Evolutionary conservation across 257 asterid genomes (phyloP), one percentile per base, ranked within the genome.

Genomic region (Thymus quinquecostatus): DNA sequence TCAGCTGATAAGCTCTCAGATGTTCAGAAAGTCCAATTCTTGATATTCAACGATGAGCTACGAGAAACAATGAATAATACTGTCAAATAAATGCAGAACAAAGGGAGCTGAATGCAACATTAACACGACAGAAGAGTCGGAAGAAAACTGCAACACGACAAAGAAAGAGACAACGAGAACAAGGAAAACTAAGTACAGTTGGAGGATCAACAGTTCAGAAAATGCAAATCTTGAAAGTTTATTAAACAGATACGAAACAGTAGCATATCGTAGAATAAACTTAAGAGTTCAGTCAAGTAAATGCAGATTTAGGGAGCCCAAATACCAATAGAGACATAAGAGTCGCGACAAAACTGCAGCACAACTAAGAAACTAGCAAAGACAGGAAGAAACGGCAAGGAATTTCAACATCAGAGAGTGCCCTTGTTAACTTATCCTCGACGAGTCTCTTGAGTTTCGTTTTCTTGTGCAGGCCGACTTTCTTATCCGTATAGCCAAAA

Each of bases 381-480:
- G 43, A 32, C 63, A 58, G 28, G 38, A 6, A 21, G 21, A 21
- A 13, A 68, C 10, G 41, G 3, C 50, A 13, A 10, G 14, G 32
- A 69, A 62, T 11, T 43, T 40, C 33, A 54, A 57, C 14, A 38
- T 13, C 4, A 43, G 72, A 53, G 2, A 21, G 53, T 13, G 44
- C 41, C 41, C 54, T 21, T 40, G 3, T 36, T 38, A 27, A 2
- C 36, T 9, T 36, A 5, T 68, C 30, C n/a, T 7, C 13, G 32
- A 34, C 27, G 4, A 10, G 3, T 30, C 11, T 54, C 41, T 53
- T 40, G 12, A 8, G 29, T 36, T 27, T 38, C 5, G 28, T 53
- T 38, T 3, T 55, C 73, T 68, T 68, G 63, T 69, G 74, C 74
- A 58, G 74, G 38, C 74, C 74, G 6, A 13, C 3, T 41, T 44